Percentiles rank a stretch among this genome's conserved stretches.
phyloP scores from a whole-genome alignment of 768 basidiomycete genomes.

The Hygrocybe coccinea region DNA sequence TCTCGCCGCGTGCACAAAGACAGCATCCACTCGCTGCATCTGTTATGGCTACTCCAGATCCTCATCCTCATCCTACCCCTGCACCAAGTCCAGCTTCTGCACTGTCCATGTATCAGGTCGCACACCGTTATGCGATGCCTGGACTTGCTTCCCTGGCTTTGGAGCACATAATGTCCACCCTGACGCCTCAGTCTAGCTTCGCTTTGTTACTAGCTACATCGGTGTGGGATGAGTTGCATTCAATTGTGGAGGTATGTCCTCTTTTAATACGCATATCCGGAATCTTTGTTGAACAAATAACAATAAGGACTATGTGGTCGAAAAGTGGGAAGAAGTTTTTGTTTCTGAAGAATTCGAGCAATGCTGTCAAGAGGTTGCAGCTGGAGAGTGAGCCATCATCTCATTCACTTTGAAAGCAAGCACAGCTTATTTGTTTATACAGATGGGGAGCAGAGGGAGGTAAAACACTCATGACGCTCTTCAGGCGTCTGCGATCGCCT shows the following conservation, averaged over 20 bases:
- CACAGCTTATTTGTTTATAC: slow-evolving; percentile 2
- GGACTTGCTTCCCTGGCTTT: slow-evolving; percentile 60
- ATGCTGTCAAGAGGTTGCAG: slow-evolving; percentile 67
- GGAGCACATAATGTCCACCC: slow-evolving; percentile 66
- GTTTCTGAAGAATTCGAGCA: slow-evolving; percentile 59
- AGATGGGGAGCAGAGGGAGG: slow-evolving; percentile 74
- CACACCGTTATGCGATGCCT: slow-evolving; percentile 69
- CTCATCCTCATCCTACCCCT: slow-evolving; percentile 66
- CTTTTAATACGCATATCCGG: slow-evolving; percentile 9
- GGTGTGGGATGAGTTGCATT: slow-evolving; percentile 60
- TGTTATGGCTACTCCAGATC: slow-evolving; percentile 45
- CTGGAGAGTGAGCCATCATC: slow-evolving; percentile 55
- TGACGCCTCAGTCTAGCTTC: slow-evolving; percentile 64
- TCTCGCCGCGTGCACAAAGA: slow-evolving; percentile 44
- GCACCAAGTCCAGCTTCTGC: slow-evolving; percentile 64
- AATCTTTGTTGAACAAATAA: slow-evolving; percentile 2
- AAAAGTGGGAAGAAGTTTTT: slow-evolving; percentile 71
- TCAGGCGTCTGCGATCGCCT: slow-evolving; percentile 63
- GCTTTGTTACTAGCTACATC: slow-evolving; percentile 64
- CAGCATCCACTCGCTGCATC: slow-evolving; percentile 31
- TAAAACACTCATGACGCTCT: slow-evolving; percentile 60
- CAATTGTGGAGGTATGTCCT: slow-evolving; percentile 51
- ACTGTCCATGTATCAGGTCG: slow-evolving; percentile 68
- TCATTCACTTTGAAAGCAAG: not conserved
- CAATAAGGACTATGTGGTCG: slow-evolving; percentile 63